Evolutionary conservation across 2,329 filamentous ascomycete genomes (phyloP).

Genomic region (Conoideocrella luteorostrata): DNA sequence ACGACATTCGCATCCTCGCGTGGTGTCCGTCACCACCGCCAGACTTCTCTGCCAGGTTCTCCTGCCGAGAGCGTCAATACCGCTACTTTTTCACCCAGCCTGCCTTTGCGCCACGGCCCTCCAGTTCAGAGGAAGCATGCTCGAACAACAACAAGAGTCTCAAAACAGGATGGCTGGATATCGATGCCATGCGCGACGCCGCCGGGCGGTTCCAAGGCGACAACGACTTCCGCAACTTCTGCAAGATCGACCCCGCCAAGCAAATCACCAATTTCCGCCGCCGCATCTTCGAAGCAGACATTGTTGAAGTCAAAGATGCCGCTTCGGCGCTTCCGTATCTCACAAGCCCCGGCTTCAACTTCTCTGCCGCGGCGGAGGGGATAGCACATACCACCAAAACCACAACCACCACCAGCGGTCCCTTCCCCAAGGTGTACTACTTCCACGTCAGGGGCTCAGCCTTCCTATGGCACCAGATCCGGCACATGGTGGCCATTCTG

Average conservation of each 20-base stretch:
- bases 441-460: slow-evolving; percentile 86
- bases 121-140: slow-evolving; percentile 14
- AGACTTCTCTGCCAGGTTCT: slow-evolving; percentile 85
- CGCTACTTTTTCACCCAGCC: slow-evolving; percentile 98
- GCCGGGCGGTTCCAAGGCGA: slow-evolving; percentile 73
- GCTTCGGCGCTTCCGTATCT: slow-evolving; percentile 52
- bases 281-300: slow-evolving; percentile 71
- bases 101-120: slow-evolving; percentile 61
- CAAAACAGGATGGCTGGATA: slow-evolving; percentile 75
- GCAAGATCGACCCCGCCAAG: slow-evolving; percentile 86
- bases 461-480: slow-evolving; percentile 97
- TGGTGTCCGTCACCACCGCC: slow-evolving; percentile 82
- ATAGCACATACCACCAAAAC: no score
- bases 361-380: no score
- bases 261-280: slow-evolving; percentile 80
- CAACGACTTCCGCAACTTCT: slow-evolving; percentile 96
- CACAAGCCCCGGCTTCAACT: slow-evolving; percentile 29
- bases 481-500: slow-evolving; percentile 87
- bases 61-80: slow-evolving; percentile 85
- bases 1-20: slow-evolving; percentile 83
- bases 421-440: slow-evolving; percentile 66
- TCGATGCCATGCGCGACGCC: slow-evolving; percentile 77
- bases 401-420: no score
- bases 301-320: slow-evolving; percentile 60
- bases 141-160: no score